Percentiles rank a stretch among this genome's conserved stretches.
phyloP scores from a whole-genome alignment of 345 rosid species.

The Salix dunnii region DNA sequence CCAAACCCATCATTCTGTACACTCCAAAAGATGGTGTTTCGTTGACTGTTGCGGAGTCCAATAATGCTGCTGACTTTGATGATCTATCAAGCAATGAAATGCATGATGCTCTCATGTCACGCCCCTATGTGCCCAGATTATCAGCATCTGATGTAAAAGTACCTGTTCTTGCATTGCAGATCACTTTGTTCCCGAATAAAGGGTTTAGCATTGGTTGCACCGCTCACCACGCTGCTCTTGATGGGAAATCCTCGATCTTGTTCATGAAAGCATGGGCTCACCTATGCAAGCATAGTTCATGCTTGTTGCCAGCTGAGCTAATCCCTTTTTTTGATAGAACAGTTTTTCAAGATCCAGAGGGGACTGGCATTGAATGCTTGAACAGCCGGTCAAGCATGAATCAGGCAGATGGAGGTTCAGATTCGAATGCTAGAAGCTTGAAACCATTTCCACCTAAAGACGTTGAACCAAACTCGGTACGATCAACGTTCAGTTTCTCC shows the following conservation, averaged over 20 bases:
- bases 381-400: background rate
- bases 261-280: constrained; percentile 19
- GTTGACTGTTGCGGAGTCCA: constrained; percentile 14
- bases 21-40: constrained; percentile 13
- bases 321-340: background rate
- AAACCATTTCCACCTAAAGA: background rate
- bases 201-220: constrained; percentile 20
- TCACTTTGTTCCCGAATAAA: constrained; percentile 14
- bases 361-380: background rate
- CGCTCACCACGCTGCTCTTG: constrained; percentile 12
- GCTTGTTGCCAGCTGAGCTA: background rate
- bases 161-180: constrained; percentile 8
- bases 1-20: constrained; percentile 11
- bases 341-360: background rate
- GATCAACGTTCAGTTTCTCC: constrained; percentile 33
- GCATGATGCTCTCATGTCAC: background rate
- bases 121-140: constrained; percentile 8
- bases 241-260: constrained; percentile 14
- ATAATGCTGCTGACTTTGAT: background rate
- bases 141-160: constrained; percentile 5
- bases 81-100: background rate
- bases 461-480: constrained; percentile 2
- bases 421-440: background rate
- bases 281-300: background rate
- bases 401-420: background rate